Evolutionary conservation across 1,139 yeast species (phyloP).

Genomic region (Taphrina pruni): DNA sequence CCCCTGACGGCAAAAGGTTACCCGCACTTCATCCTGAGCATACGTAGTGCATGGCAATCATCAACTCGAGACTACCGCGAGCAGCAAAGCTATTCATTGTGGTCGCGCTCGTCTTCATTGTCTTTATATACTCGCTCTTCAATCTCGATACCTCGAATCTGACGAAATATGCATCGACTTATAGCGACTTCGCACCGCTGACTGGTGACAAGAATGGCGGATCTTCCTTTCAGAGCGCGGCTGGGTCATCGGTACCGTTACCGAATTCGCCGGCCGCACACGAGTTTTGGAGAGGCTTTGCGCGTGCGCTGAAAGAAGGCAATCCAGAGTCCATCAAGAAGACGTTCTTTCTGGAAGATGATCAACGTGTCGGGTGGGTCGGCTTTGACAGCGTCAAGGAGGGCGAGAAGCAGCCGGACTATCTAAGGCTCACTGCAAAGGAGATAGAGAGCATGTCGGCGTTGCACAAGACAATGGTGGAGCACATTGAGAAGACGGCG

Average conservation of each 20-base stretch:
- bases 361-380: conserved; percentile 7
- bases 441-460: background rate
- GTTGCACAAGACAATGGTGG: background rate
- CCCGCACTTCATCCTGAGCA: background rate
- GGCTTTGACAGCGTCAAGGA: conserved; percentile 7
- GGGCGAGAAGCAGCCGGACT: conserved; percentile 13
- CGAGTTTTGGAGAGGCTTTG: conserved; percentile 17
- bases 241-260: background rate
- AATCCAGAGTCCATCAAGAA: background rate
- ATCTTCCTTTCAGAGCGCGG: background rate
- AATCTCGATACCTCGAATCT: background rate
- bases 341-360: background rate
- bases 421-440: background rate
- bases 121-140: background rate
- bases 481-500: conserved; percentile 4
- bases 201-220: background rate
- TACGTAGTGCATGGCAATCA: conserved; percentile 8
- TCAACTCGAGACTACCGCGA: conserved; percentile 22
- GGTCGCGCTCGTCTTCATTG: background rate
- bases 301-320: conserved; percentile 3
- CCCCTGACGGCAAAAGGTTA: too few relatives aligned
- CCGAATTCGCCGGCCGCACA: conserved; percentile 11
- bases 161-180: conserved; percentile 3
- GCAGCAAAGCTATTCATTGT: conserved; percentile 6
- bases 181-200: background rate